These are phyloP conservation scores for Knoxia roxburghii DNA, from an alignment of 257 asterid genomes.

Conservation along the genomic window DNA sequence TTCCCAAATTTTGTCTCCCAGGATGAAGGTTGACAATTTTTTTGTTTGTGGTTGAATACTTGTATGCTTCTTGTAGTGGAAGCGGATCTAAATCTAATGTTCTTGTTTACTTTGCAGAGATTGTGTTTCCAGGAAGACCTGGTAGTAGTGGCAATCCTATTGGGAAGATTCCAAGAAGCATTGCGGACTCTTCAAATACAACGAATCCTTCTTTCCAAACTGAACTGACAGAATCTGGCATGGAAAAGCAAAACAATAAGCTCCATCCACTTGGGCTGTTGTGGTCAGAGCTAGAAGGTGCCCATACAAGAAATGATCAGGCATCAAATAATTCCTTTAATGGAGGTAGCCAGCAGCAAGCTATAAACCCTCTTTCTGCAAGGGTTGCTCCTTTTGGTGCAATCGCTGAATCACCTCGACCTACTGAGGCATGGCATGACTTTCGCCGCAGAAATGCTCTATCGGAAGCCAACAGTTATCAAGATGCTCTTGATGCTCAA, in stretches of 20 bases:
- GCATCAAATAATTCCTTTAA: slow-evolving; percentile 27
- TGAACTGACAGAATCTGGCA: slow-evolving; percentile 36
- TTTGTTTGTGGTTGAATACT: no score
- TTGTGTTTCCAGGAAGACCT: slow-evolving; percentile 80
- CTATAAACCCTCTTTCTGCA: slow-evolving; percentile 41
- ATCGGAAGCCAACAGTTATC: slow-evolving; percentile 50
- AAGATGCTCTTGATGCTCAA: slow-evolving; percentile 46
- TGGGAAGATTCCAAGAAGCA: slow-evolving; percentile 38
- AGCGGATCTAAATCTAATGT: neutral
- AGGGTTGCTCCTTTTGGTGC: slow-evolving; percentile 42
- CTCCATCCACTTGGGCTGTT: slow-evolving; percentile 70
- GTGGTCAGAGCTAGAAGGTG: slow-evolving; percentile 93
- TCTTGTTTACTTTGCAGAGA: slow-evolving; percentile 40
- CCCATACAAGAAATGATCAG: slow-evolving; percentile 51
- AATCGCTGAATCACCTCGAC: slow-evolving; percentile 34
- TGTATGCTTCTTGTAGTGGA: neutral
- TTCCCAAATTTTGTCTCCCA: slow-evolving; percentile 46
- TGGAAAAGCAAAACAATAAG: slow-evolving; percentile 40
- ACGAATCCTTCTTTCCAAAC: slow-evolving; percentile 29
- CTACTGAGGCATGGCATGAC: slow-evolving; percentile 60
- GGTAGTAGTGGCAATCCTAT: slow-evolving; percentile 58
- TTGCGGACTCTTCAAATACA: slow-evolving; percentile 37
- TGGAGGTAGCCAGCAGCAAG: slow-evolving; percentile 38
- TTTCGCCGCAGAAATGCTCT: slow-evolving; percentile 40
- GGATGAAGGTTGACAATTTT: slow-evolving; percentile 61